Evolutionary conservation across 768 basidiomycete species (phyloP), one percentile per base, ranked within the genome.

Genomic region (Sistotremastrum niveocremeum): DNA sequence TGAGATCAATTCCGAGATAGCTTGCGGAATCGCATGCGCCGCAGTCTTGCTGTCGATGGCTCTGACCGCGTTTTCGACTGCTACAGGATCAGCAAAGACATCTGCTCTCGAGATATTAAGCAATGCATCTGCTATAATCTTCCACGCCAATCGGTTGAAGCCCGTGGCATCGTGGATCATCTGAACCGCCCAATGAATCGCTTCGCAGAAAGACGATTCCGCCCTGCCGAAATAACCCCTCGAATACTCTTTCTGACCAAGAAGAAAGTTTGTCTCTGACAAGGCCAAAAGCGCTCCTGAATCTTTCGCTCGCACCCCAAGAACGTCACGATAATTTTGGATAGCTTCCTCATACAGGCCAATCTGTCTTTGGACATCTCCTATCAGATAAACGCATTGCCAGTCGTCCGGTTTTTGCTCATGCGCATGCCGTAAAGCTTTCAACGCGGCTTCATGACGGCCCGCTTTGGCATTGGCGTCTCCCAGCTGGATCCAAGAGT

Each of bases 401-500:
- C 94, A 98, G 51, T 89, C 81, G 7, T 73, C 62, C 0, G 85
- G 78, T 20, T 77, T 66, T 47, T 95, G 70, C 49, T 82, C 78
- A 9, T 75, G 72, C 0, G 89, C 88, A 41, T 73, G 80, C 6
- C 68, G 64, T 12, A 98, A 75, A 0, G 93, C 84, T 60, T 94
- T 98, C 49, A 95, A 61, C 0, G 90, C 86, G 10, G 95, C 93
- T 11, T 77, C 79, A 53, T 90, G 84, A 34, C 89, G 77, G 42
- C 95, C 94, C 7, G 87, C 82, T 56, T 75, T 81, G 53, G 76
- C 77, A 54, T 99, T 98, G 0, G 89, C 85, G 61, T 95, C 89
- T 2, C 93, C 93, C 3, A 99, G 71, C 35, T 86, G 76, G 9
- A 90, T 69, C 95, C 94, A 98, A n/a, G 81, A 74, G 10, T 79